Evolutionary conservation across 2,329 filamentous ascomycete species (phyloP), one percentile per base, ranked within the genome.

Genomic region (Aspergillus latus): DNA sequence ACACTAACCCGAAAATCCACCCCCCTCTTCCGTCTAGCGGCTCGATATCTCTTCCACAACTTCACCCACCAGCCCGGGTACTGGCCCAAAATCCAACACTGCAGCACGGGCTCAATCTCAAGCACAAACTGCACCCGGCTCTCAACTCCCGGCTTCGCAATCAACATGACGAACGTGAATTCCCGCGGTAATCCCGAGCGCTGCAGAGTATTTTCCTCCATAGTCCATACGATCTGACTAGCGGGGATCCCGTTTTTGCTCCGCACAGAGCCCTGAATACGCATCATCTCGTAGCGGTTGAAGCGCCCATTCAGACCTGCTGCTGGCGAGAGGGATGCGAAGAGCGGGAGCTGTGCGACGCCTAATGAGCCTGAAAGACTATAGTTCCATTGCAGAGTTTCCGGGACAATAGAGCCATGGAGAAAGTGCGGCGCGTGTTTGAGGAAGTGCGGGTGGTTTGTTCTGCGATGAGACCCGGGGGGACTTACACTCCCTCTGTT

Each of bases 401-500:
- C 77, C 0, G 78, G 77, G 10, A 75, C 78, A 7, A 80, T 72
- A 4, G 74, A 70, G 5, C 78, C 78, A 56, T 75, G 80, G 49
- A 80, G 75, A 15, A 80, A 67, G 63, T 81, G 78, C 8, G 79
- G 79, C 4, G 79, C 79, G 63, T 80, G 78, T 67, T 76, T 78
- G 15, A 82, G 65, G 46, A 82, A 78, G 11, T 72, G 69, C 5
- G 79, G 76, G 48, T 69, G 59, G 2, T 29, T 42, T 1, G 63
- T 63, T 2, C 64, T 43, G 40, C 49, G 34, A 40, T 37, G 5
- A 51, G 57, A 32, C 47, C 26, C 3, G 37, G 44, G 40, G 10
- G 34, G 10, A 10, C 42, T 39, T 7, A n/a, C 16, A n/a, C 34
- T 28, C 7, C 42, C n/a, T 16, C 26, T 11, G 26, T 34, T 26